Percentiles rank a stretch among this genome's conserved stretches.
These are phyloP conservation scores for Brassica hybrid DNA, from an alignment of 441 rosid genomes.

Conservation along the genomic window DNA sequence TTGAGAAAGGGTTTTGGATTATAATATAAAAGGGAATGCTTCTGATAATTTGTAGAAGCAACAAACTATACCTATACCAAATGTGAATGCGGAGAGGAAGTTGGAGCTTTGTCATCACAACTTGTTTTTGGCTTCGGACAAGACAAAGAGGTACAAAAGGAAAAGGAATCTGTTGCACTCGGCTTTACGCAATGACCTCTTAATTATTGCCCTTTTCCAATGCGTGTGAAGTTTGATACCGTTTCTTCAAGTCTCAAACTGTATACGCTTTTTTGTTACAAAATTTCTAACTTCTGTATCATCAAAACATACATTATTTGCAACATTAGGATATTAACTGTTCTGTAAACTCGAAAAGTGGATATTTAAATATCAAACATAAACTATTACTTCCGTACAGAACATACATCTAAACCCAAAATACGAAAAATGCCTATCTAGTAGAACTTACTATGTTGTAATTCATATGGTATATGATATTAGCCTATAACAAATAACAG, in stretches of 20 bases:
- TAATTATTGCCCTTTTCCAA: constrained; percentile 15
- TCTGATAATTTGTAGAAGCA: constrained; percentile 23
- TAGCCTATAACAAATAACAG: neutral
- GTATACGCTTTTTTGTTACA: neutral
- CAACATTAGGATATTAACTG: neutral
- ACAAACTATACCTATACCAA: constrained; percentile 1
- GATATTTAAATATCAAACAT: neutral
- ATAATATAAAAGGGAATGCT: constrained; percentile 11
- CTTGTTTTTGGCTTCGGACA: neutral
- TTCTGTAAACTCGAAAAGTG: neutral
- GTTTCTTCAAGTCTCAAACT: constrained; percentile 22
- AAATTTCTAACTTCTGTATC: neutral
- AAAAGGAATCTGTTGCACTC: constrained; percentile 28
- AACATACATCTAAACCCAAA: neutral
- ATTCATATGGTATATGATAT: neutral
- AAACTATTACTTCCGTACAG: neutral
- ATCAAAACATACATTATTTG: neutral
- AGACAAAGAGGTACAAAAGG: constrained; percentile 21
- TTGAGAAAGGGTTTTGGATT: constrained; percentile 1
- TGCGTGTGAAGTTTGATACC: constrained; percentile 29
- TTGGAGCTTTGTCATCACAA: constrained; percentile 7
- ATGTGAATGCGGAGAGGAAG: constrained; percentile 27
- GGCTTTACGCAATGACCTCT: constrained; percentile 31
- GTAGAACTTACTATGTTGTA: neutral
- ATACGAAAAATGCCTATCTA: neutral